Percentiles rank a stretch among this genome's conserved stretches.
Evolutionary conservation across 179 eudicot genomes (phyloP).

Genomic region (Patellifolia procumbens): DNA sequence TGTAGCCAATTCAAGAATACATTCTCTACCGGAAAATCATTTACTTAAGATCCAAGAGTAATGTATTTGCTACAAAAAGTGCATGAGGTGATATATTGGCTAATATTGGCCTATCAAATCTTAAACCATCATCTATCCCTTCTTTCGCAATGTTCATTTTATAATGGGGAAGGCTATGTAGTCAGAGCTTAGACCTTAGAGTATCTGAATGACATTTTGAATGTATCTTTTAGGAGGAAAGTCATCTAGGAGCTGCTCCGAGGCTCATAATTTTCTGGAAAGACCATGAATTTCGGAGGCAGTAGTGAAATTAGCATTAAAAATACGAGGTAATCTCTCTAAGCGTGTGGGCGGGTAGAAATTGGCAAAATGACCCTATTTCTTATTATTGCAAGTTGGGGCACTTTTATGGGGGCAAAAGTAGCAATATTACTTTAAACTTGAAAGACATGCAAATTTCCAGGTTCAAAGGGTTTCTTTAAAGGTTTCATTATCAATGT

Average conservation of each 20-base stretch:
- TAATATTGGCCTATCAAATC: not conserved
- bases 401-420: not conserved
- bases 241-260: too few species aligned
- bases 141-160: not conserved
- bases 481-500: not conserved
- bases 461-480: not conserved
- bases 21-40: not conserved
- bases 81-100: not conserved
- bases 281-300: not conserved
- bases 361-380: not conserved
- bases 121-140: not conserved
- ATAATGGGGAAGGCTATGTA: not conserved
- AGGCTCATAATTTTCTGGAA: not conserved
- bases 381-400: not conserved
- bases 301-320: not conserved
- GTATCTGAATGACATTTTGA: not conserved
- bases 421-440: not conserved
- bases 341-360: not conserved
- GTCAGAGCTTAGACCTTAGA: not conserved
- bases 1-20: not conserved
- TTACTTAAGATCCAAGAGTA: not conserved
- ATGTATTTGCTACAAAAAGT: not conserved
- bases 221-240: not conserved
- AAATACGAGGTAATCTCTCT: not conserved
- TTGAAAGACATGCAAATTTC: not conserved